Evolutionary conservation across 352 stramenopile species (phyloP).

Genomic region (Thalassiosira hispida): DNA sequence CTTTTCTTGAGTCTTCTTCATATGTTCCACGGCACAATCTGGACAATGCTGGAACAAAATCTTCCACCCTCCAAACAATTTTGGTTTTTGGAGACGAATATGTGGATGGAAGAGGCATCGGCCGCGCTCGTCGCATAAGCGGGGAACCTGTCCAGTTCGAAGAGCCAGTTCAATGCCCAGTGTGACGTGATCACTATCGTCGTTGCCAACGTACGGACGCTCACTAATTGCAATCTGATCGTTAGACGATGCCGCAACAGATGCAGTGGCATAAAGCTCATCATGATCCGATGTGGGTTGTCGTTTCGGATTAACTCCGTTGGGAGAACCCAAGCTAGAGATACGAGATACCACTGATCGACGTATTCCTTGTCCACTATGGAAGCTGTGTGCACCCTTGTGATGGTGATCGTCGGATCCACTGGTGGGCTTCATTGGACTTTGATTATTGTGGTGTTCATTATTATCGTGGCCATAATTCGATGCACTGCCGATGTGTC

Average conservation of each 20-base stretch:
- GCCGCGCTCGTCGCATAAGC: slow-evolving; percentile 41
- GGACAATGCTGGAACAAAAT: slow-evolving; percentile 51
- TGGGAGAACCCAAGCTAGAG: no score
- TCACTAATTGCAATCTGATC: not conserved
- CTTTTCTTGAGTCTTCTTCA: slow-evolving; percentile 47
- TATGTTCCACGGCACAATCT: slow-evolving; percentile 48
- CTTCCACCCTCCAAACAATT: slow-evolving; percentile 51
- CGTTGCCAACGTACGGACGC: slow-evolving; percentile 10
- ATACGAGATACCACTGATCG: no score
- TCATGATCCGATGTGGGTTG: no score
- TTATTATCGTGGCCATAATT: not conserved
- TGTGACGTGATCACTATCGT: slow-evolving; percentile 6
- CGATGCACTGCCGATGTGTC: not conserved
- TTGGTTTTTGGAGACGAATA: slow-evolving; percentile 47
- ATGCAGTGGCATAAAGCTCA: not conserved
- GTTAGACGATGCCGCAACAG: not conserved
- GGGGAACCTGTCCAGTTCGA: slow-evolving; percentile 19
- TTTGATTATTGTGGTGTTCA: no score
- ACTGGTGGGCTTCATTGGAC: no score
- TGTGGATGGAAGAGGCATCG: slow-evolving; percentile 49
- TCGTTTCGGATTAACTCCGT: no score
- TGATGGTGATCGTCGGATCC: no score
- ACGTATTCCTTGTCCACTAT: no score
- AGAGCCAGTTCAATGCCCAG: slow-evolving; percentile 31
- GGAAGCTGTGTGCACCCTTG: no score